Percentiles rank a stretch among this genome's conserved stretches.
Evolutionary conservation across 208 protist genomes (phyloP).

Genomic region (Phytomonas sp.): DNA sequence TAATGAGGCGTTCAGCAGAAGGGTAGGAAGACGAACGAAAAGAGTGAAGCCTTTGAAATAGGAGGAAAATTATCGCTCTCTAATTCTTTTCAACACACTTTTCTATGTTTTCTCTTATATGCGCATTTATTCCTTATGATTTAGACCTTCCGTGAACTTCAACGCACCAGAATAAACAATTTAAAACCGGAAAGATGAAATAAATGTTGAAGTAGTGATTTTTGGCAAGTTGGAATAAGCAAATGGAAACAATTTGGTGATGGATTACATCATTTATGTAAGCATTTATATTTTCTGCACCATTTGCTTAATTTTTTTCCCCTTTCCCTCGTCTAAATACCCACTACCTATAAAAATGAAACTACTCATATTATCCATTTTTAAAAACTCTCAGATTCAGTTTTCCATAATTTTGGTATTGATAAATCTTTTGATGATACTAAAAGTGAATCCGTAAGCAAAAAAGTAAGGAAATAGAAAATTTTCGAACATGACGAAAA

Average conservation of each 20-base stretch:
- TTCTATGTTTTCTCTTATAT: neutral
- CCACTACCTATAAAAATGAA: slow-evolving; percentile 1
- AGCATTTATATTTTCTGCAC: neutral
- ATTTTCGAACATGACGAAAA: slow-evolving; percentile 3
- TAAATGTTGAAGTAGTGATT: slow-evolving; percentile 6
- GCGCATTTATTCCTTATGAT: neutral
- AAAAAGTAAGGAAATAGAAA: slow-evolving; percentile 4
- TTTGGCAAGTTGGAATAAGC: slow-evolving; percentile 1
- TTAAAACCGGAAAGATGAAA: neutral
- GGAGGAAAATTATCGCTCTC: neutral
- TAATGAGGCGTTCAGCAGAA: neutral
- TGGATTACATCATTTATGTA: neutral
- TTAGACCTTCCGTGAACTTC: neutral
- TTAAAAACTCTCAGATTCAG: neutral
- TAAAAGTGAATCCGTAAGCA: neutral
- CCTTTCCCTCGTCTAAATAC: neutral
- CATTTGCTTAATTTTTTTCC: slow-evolving; percentile 4
- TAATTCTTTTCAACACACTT: neutral
- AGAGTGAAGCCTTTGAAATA: neutral
- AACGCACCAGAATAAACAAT: neutral
- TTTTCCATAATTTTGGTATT: neutral
- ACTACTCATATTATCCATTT: neutral
- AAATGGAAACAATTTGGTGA: slow-evolving; percentile 4
- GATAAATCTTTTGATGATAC: neutral
- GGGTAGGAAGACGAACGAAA: neutral